phyloP scores from a whole-genome alignment of 2,329 filamentous ascomycete genomes.

The Scolecobasidium constrictum region DNA sequence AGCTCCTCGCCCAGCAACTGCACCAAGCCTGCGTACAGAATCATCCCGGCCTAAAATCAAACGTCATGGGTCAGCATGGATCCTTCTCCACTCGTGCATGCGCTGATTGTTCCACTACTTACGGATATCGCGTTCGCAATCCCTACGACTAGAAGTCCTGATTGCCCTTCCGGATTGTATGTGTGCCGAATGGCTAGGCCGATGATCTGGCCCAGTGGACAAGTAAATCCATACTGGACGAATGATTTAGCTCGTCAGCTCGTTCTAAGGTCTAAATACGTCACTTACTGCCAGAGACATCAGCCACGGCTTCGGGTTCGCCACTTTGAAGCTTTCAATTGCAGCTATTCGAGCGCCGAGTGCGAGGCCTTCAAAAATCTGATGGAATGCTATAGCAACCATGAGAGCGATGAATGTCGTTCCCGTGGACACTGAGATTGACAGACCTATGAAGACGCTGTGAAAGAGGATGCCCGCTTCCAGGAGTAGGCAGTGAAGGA shows the following conservation, averaged over 20 bases:
- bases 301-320: conserved; percentile 41
- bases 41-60: no score
- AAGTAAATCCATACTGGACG: conserved; percentile 59
- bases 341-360: conserved; percentile 77
- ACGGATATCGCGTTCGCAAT: no score
- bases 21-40: conserved; percentile 73
- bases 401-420: conserved; percentile 71
- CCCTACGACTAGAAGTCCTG: no score
- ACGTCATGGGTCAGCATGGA: no score
- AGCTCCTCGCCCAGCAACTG: conserved; percentile 80
- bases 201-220: conserved; percentile 73
- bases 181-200: conserved; percentile 66
- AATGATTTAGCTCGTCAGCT: no score
- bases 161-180: no score
- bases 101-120: conserved; percentile 80
- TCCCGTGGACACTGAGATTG: conserved; percentile 68
- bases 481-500: conserved; percentile 67
- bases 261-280: no score
- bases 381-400: conserved; percentile 68
- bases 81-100: conserved; percentile 73
- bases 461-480: conserved; percentile 79
- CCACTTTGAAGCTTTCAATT: conserved; percentile 42
- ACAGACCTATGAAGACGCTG: conserved; percentile 79
- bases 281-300: conserved; percentile 70
- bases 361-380: conserved; percentile 81